Evolutionary conservation across 768 basidiomycete genomes (phyloP).

Genomic region (Fistulinella prunicolor): DNA sequence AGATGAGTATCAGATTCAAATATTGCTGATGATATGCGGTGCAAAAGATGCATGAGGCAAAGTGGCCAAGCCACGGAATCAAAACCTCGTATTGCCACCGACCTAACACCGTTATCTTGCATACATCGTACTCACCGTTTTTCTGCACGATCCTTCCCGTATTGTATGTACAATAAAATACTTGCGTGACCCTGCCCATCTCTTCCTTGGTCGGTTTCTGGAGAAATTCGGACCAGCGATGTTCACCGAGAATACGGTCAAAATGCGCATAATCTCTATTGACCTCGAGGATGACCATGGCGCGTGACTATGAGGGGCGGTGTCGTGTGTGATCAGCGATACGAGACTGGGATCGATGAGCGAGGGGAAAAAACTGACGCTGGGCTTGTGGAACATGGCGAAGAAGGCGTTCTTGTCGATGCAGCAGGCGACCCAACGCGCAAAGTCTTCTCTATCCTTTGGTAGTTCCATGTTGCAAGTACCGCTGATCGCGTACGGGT

Average conservation of each 20-base stretch:
- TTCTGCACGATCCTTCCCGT: conserved; percentile 44
- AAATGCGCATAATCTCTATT: conserved; percentile 29
- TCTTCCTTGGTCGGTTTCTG: conserved; percentile 31
- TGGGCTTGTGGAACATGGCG: conserved; percentile 44
- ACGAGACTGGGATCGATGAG: too few species aligned
- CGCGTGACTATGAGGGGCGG: conserved; percentile 39
- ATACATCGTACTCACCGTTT: conserved; percentile 32
- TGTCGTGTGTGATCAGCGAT: neutral
- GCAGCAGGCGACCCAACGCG: conserved; percentile 43
- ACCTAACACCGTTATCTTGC: too few species aligned
- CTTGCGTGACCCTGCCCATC: conserved; percentile 22
- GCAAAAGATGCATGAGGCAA: neutral
- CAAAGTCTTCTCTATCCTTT: conserved; percentile 37
- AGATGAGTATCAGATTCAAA: neutral
- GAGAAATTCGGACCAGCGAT: conserved; percentile 43
- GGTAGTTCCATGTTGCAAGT: conserved; percentile 40
- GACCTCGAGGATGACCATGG: conserved; percentile 46
- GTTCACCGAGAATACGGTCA: conserved; percentile 40
- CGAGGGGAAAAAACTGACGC: conserved; percentile 31
- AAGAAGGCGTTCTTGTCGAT: conserved; percentile 34
- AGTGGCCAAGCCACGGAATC: neutral
- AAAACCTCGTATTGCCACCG: neutral
- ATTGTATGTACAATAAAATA: conserved; percentile 41
- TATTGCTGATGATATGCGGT: neutral
- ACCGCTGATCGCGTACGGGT: conserved; percentile 39